These are phyloP conservation scores for Sporothrix euskadiensis DNA, from an alignment of 2,329 filamentous ascomycete species.

Conservation along the genomic window DNA sequence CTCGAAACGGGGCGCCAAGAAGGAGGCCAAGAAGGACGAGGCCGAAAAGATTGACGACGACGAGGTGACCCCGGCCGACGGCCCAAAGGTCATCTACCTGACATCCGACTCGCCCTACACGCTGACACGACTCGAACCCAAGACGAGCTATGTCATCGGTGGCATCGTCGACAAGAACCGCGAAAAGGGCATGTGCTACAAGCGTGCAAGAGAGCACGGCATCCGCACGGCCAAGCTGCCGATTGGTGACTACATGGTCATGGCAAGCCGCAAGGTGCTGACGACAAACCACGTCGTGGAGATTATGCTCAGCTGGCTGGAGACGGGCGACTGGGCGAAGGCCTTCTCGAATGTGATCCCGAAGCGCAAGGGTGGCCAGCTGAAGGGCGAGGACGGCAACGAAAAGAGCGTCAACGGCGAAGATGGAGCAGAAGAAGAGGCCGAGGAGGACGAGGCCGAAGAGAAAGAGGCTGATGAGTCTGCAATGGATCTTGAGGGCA, in stretches of 20 bases:
- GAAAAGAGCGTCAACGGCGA: slow-evolving; percentile 37
- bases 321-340: slow-evolving; percentile 85
- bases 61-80: slow-evolving; percentile 36
- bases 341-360: slow-evolving; percentile 89
- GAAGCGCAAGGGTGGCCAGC: slow-evolving; percentile 77
- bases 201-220: slow-evolving; percentile 69
- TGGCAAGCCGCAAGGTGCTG: slow-evolving; percentile 82
- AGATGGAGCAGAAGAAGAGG: slow-evolving; percentile 29
- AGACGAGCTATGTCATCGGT: slow-evolving; percentile 89
- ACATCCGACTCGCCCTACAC: slow-evolving; percentile 89
- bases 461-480: neutral
- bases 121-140: slow-evolving; percentile 77
- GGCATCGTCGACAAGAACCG: slow-evolving; percentile 95
- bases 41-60: slow-evolving; percentile 20
- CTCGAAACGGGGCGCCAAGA: neutral
- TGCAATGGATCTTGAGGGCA: neutral
- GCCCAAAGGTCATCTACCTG: slow-evolving; percentile 71
- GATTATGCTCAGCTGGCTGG: slow-evolving; percentile 93
- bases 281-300: slow-evolving; percentile 96
- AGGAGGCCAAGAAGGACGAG: slow-evolving; percentile 31
- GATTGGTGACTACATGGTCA: slow-evolving; percentile 92
- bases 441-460: slow-evolving; percentile 22
- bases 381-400: slow-evolving; percentile 47
- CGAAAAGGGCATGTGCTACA: slow-evolving; percentile 92
- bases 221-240: slow-evolving; percentile 88